phyloP scores from a whole-genome alignment of 176 grass and related monocot species.

The Ensete glaucum region DNA sequence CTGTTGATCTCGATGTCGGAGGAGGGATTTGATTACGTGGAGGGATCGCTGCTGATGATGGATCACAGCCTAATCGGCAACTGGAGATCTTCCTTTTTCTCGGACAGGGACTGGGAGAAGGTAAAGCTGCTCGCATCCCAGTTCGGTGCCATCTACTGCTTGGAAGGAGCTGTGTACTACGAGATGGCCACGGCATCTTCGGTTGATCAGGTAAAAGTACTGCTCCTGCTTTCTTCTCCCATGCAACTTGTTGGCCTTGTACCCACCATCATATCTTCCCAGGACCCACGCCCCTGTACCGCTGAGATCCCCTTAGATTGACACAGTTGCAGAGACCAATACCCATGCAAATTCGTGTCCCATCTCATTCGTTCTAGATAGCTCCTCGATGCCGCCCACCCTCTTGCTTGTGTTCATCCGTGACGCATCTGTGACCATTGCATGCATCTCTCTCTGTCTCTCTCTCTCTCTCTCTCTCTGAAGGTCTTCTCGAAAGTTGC shows the following conservation, averaged over 20 bases:
- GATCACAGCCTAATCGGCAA: slow-evolving; percentile 28
- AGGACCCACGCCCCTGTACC: no score
- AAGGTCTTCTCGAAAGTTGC: no score
- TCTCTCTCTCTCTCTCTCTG: no score
- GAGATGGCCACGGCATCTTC: not conserved
- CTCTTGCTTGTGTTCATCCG: no score
- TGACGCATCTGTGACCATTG: no score
- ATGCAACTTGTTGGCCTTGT: not conserved
- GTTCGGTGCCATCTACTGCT: slow-evolving; percentile 23
- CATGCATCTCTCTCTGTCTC: no score
- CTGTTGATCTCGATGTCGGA: slow-evolving; percentile 23
- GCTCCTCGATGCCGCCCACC: no score
- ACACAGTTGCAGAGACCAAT: no score
- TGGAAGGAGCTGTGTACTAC: slow-evolving; percentile 46
- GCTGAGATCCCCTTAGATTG: no score
- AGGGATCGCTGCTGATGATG: slow-evolving; percentile 38
- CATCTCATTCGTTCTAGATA: not conserved
- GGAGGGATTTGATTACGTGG: slow-evolving; percentile 33
- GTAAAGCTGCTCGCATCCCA: slow-evolving; percentile 24
- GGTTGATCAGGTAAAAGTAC: slow-evolving; percentile 25
- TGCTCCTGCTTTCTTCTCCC: not conserved
- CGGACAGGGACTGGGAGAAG: slow-evolving; percentile 9
- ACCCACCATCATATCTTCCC: no score
- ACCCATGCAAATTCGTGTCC: no score
- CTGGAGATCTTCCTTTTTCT: slow-evolving; percentile 48